A percentile compares a stretch with the other conserved stretches of the same genome.
These are phyloP conservation scores for Acanthamoeba quina DNA, from an alignment of 208 protist species.

Conservation along the genomic window DNA sequence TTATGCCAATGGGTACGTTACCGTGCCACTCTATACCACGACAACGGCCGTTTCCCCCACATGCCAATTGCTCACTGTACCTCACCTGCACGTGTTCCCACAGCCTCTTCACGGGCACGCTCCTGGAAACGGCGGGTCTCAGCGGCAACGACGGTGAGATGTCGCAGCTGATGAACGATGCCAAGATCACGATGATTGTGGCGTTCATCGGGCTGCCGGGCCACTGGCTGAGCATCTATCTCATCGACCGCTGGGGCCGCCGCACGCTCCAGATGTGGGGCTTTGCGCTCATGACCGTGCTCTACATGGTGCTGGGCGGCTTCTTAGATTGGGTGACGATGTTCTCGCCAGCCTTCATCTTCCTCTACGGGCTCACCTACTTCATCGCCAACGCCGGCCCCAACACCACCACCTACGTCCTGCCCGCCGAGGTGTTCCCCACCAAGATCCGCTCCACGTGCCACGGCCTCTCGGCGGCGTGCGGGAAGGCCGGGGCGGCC, in stretches of 20 bases:
- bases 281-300: constrained; percentile 77
- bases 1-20: constrained; percentile 85
- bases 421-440: constrained; percentile 88
- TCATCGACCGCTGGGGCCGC: constrained; percentile 82
- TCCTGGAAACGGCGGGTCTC: constrained; percentile 39
- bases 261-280: constrained; percentile 82
- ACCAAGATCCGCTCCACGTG: constrained; percentile 84
- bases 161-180: constrained; percentile 60
- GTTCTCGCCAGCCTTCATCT: constrained; percentile 78
- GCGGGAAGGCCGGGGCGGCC: constrained; percentile 86
- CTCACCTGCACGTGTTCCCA: background rate
- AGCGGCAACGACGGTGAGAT: constrained; percentile 38
- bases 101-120: constrained; percentile 44
- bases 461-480: constrained; percentile 87
- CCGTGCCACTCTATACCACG: background rate
- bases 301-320: constrained; percentile 79
- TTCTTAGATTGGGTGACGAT: constrained; percentile 69
- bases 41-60: background rate
- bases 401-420: constrained; percentile 89
- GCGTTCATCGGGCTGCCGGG: constrained; percentile 80
- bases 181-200: constrained; percentile 49
- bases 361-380: constrained; percentile 87
- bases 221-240: constrained; percentile 79
- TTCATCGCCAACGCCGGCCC: constrained; percentile 89
- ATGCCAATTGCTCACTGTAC: background rate